Evolutionary conservation across 257 asterid species (phyloP).

Genomic region (Craterostigma plantagineum): DNA sequence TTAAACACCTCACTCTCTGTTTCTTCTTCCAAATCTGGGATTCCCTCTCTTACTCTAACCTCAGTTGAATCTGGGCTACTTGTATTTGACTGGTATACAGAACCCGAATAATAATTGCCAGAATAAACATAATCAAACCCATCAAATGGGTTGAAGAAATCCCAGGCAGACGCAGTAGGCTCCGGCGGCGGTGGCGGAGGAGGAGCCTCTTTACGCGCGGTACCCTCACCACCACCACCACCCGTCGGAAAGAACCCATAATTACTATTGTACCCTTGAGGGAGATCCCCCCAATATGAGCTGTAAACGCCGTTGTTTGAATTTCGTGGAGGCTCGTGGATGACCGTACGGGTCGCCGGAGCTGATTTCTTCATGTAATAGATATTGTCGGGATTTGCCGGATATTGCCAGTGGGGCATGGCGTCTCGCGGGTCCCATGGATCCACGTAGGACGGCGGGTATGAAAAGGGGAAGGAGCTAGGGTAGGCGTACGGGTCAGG

Average conservation of each 20-base stretch:
- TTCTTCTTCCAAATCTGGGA: slow-evolving; percentile 96
- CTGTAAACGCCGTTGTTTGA: slow-evolving; percentile 39
- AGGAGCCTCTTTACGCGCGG: slow-evolving; percentile 39
- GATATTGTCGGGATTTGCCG: slow-evolving; percentile 22
- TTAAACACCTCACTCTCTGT: slow-evolving; percentile 52
- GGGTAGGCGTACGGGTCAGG: slow-evolving; percentile 1
- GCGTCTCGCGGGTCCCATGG: slow-evolving; percentile 21
- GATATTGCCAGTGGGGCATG: slow-evolving; percentile 13
- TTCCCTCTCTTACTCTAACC: slow-evolving; percentile 93
- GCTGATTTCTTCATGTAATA: slow-evolving; percentile 70
- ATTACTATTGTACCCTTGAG: slow-evolving; percentile 20
- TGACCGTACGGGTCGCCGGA: slow-evolving; percentile 45
- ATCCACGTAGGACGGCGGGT: slow-evolving; percentile 25
- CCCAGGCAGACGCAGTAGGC: slow-evolving; percentile 69
- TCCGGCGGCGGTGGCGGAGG: slow-evolving; percentile 62
- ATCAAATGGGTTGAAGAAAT: slow-evolving; percentile 62
- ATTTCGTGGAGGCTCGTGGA: slow-evolving; percentile 46
- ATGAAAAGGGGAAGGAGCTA: slow-evolving; percentile 9
- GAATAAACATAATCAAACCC: slow-evolving; percentile 25
- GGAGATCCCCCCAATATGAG: slow-evolving; percentile 25
- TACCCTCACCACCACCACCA: slow-evolving; percentile 18
- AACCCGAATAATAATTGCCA: slow-evolving; percentile 21
- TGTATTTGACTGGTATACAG: slow-evolving; percentile 27
- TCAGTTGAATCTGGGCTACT: slow-evolving; percentile 89
- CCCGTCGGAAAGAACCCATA: slow-evolving; percentile 21